A percentile compares a stretch with the other conserved stretches of the same genome.
Conservation (phyloP, 2,329 filamentous ascomycete genomes). For the Emmonsiellopsis sp. region DNA sequence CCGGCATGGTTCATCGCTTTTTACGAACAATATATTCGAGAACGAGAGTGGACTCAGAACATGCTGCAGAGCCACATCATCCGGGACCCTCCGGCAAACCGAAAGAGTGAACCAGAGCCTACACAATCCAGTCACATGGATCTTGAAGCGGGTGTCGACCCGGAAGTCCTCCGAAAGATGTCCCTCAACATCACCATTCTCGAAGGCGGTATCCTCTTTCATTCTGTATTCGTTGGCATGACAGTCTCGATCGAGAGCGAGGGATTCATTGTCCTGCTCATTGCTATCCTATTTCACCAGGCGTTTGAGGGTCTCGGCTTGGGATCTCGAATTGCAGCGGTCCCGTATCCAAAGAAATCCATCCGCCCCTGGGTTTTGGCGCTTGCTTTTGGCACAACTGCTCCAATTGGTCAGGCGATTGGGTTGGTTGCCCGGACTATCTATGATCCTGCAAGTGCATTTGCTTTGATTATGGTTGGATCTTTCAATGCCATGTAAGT, state of each 20-base stretch:
- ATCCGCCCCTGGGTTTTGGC: constrained; percentile 54
- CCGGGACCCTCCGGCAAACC: background rate
- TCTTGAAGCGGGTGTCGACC: constrained; percentile 27
- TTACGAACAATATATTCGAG: constrained; percentile 50
- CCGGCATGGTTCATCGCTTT: constrained; percentile 10
- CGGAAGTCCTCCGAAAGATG: constrained; percentile 46
- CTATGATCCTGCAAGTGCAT: constrained; percentile 56
- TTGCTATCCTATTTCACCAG: constrained; percentile 67
- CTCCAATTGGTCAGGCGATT: constrained; percentile 57
- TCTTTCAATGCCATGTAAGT: constrained; percentile 56
- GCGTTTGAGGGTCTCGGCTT: constrained; percentile 70
- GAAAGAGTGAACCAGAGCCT: background rate
- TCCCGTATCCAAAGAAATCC: constrained; percentile 50
- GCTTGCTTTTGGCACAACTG: constrained; percentile 54
- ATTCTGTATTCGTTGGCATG: constrained; percentile 66
- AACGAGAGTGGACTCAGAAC: constrained; percentile 50
- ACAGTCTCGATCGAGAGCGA: constrained; percentile 60
- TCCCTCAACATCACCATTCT: constrained; percentile 62
- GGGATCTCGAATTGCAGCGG: constrained; percentile 60
- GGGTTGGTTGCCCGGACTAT: constrained; percentile 48
- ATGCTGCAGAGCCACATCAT: constrained; percentile 37
- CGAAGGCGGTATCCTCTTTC: constrained; percentile 68
- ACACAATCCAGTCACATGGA: constrained; percentile 12
- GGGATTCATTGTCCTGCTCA: constrained; percentile 41
- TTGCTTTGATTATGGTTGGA: constrained; percentile 56